These are phyloP conservation scores for Boletus reticulatus DNA, from an alignment of 768 basidiomycete species.

Conservation along the genomic window DNA sequence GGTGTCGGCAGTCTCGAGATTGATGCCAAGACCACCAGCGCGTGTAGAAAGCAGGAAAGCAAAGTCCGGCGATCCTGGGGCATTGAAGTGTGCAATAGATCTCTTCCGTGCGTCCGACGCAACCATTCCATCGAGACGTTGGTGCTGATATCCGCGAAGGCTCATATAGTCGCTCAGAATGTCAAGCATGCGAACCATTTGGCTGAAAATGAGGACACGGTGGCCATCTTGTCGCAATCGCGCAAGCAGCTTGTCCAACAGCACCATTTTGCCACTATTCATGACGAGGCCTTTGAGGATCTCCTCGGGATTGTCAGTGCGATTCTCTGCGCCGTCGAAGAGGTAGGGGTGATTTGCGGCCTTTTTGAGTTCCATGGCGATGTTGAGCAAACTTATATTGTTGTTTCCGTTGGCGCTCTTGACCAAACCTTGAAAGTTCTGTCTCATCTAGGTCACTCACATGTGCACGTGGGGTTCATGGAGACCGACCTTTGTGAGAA, in stretches of 20 bases:
- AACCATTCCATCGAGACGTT: constrained; percentile 94
- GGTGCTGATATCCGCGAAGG: constrained; percentile 86
- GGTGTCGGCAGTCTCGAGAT: constrained; percentile 97
- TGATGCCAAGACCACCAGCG: constrained; percentile 97
- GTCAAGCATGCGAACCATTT: constrained; percentile 99
- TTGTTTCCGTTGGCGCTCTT: constrained; percentile 87
- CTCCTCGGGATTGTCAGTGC: constrained; percentile 66
- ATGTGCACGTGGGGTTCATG: background rate
- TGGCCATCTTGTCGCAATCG: constrained; percentile 90
- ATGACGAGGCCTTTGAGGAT: constrained; percentile 94
- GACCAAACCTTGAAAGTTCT: constrained; percentile 93
- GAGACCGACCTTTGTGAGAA: constrained; percentile 74
- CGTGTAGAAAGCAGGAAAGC: constrained; percentile 95
- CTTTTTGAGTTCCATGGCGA: constrained; percentile 99
- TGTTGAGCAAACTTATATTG: constrained; percentile 95
- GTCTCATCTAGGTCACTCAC: constrained; percentile 5
- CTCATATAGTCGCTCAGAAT: constrained; percentile 97
- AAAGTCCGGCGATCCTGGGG: constrained; percentile 90
- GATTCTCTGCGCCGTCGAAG: constrained; percentile 90
- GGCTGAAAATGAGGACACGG: constrained; percentile 97
- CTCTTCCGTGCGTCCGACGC: constrained; percentile 91
- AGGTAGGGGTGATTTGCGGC: constrained; percentile 97
- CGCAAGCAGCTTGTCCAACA: constrained; percentile 94
- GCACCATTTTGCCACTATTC: constrained; percentile 98
- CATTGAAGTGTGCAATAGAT: constrained; percentile 96